phyloP scores from a whole-genome alignment of 2,329 filamentous ascomycete genomes.

The Aspergillus versicolor region DNA sequence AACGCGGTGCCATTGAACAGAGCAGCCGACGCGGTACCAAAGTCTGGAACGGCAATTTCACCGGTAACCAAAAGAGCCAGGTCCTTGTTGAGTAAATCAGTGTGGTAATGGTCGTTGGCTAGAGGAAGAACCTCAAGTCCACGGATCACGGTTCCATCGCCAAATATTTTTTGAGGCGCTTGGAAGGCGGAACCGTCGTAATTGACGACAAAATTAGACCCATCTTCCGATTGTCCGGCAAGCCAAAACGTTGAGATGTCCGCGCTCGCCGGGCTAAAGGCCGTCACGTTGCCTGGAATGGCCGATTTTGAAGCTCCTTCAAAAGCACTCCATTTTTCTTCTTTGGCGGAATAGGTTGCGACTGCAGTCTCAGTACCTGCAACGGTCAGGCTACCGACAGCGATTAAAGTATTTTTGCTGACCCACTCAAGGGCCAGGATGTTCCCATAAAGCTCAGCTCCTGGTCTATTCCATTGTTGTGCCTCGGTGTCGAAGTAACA shows the following conservation, averaged over 20 bases:
- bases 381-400: slow-evolving; percentile 73
- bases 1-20: slow-evolving; percentile 82
- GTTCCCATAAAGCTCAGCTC: slow-evolving; percentile 67
- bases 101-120: slow-evolving; percentile 64
- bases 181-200: slow-evolving; percentile 74
- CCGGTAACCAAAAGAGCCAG: slow-evolving; percentile 84
- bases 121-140: slow-evolving; percentile 80
- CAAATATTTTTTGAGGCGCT: slow-evolving; percentile 63
- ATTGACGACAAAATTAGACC: slow-evolving; percentile 75
- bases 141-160: slow-evolving; percentile 65
- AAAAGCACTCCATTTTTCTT: slow-evolving; percentile 62
- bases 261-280: slow-evolving; percentile 70
- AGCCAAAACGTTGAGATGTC: slow-evolving; percentile 78
- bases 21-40: slow-evolving; percentile 80
- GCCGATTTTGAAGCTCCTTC: slow-evolving; percentile 50
- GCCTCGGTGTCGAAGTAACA: slow-evolving; percentile 73
- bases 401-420: slow-evolving; percentile 67
- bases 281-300: slow-evolving; percentile 77
- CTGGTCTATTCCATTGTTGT: slow-evolving; percentile 78
- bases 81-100: slow-evolving; percentile 62
- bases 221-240: slow-evolving; percentile 67
- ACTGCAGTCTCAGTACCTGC: slow-evolving; percentile 66
- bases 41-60: slow-evolving; percentile 69
- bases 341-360: slow-evolving; percentile 69
- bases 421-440: slow-evolving; percentile 76